Conservation (phyloP, 805 yeast genomes). For the Wickerhamomyces alni region DNA sequence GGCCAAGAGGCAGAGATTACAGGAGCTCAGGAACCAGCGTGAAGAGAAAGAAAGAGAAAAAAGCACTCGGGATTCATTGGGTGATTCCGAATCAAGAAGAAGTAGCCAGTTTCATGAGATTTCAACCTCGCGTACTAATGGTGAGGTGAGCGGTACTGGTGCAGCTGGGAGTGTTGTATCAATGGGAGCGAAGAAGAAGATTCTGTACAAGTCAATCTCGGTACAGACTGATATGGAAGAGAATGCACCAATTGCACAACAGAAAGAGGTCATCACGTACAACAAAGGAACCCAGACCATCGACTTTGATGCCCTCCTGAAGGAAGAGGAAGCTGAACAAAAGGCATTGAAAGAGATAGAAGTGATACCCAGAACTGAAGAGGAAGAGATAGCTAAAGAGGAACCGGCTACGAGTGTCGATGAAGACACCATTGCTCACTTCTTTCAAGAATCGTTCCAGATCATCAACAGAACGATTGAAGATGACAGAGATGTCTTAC, state of each 20-base stretch:
- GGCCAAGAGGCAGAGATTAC: slow-evolving; percentile 43
- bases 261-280: not conserved
- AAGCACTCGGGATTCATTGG: not conserved
- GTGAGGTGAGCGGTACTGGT: not conserved
- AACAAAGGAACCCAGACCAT: not conserved
- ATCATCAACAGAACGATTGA: slow-evolving; percentile 21
- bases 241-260: not conserved
- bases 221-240: not conserved
- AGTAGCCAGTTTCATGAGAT: not conserved
- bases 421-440: slow-evolving; percentile 8
- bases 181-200: not conserved
- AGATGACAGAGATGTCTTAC: slow-evolving; percentile 22
- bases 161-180: not conserved
- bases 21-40: slow-evolving; percentile 44
- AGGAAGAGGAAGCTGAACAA: slow-evolving; percentile 1
- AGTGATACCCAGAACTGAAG: not conserved
- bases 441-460: slow-evolving; percentile 19
- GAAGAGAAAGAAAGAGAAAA: slow-evolving; percentile 23
- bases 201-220: not conserved
- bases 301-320: not conserved
- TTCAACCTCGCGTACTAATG: not conserved
- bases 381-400: not conserved
- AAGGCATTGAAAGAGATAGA: not conserved
- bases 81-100: not conserved
- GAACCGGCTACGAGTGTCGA: slow-evolving; percentile 1